Base-by-base conservation (phyloP, 2,329 filamentous ascomycete genomes). In the Didymosphaeria variabile region DNA sequence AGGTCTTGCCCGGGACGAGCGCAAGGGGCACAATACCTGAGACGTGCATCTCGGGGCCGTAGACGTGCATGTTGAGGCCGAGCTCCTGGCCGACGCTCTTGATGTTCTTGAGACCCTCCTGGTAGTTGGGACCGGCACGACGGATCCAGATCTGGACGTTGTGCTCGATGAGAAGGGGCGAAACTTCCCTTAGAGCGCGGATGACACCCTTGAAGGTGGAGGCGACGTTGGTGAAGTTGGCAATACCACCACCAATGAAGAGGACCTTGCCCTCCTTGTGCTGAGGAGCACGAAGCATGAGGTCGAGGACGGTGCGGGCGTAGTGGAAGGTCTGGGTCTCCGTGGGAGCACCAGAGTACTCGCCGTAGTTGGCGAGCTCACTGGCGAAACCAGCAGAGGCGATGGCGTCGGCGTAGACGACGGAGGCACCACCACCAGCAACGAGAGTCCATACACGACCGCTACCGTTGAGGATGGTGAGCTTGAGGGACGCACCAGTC, bases 121-220 rank as follows among this genome's bases (percentile, higher is more conserved):
- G 95, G 89, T 97, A 99, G 88, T 99, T 99, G 82, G 95, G 95
- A 63, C 95, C 93, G 56, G 95, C 88, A 81, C 88, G 87, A 73
- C 88, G 87, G 71, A 98, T 94, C 95, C 94, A 98, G 85, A 98
- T 97, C 84, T 97, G 91, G 69, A 95, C 92, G 77, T 97, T 97
- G 90, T 99, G 95, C 88, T 99, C 95, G 78, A 89, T 88, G 71
- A 99, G 88, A 67, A 90, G 86, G 66, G 89, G 89, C 63, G 94
- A 88, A 72, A 94, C 93, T 83, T 98, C 95, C 69, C 94, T 90
- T 69, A 99, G 88, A 62, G 95, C 95, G 72, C 93, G 91, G 80
- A 99, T 99, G 81, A 99, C 94, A 85, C 95, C 95, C 89, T 99
- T 99, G 91, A 99, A 99, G 67, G 95, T 99, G 74, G 91, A 95